A percentile compares a stretch with the other conserved stretches of the same genome.
Conservation (phyloP, 352 stramenopile genomes). For the Plasmopara halstedii region DNA sequence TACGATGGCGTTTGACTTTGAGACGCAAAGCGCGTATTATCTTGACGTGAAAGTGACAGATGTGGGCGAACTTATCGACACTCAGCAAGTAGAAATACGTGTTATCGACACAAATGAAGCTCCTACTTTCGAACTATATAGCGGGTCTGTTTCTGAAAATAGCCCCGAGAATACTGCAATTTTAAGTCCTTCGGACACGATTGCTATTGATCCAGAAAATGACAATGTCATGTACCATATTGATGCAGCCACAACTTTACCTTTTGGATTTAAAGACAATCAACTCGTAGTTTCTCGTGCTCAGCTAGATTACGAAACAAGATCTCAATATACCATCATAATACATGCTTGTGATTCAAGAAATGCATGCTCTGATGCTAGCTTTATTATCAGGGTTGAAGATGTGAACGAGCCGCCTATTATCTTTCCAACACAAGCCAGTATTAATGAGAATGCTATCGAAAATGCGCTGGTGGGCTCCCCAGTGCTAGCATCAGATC, state of each 20-base stretch:
- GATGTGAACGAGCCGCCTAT: constrained; percentile 21
- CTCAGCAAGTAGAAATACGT: constrained; percentile 21
- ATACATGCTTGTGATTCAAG: constrained; percentile 13
- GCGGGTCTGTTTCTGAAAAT: constrained; percentile 13
- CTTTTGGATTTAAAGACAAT: constrained; percentile 16
- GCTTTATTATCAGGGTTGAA: constrained; percentile 8
- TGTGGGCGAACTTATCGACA: constrained; percentile 18
- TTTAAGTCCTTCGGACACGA: not conserved
- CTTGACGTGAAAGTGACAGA: constrained; percentile 26
- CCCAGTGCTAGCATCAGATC: constrained; percentile 13
- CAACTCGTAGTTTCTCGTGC: constrained; percentile 8
- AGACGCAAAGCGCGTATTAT: constrained; percentile 14
- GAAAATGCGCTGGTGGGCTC: constrained; percentile 7
- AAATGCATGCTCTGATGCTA: constrained; percentile 5
- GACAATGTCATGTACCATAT: constrained; percentile 8
- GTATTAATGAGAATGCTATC: constrained; percentile 13
- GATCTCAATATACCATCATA: constrained; percentile 2
- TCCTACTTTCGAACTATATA: constrained; percentile 22
- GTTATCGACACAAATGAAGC: constrained; percentile 43
- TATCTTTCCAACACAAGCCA: constrained; percentile 7
- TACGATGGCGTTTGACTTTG: constrained; percentile 35
- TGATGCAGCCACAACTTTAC: not conserved
- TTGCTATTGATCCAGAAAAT: constrained; percentile 16
- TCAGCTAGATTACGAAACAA: constrained; percentile 14
- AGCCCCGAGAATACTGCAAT: constrained; percentile 11